Evolutionary conservation across 2,329 filamentous ascomycete species (phyloP).

Genomic region (Scleromitrula shiraiana): DNA sequence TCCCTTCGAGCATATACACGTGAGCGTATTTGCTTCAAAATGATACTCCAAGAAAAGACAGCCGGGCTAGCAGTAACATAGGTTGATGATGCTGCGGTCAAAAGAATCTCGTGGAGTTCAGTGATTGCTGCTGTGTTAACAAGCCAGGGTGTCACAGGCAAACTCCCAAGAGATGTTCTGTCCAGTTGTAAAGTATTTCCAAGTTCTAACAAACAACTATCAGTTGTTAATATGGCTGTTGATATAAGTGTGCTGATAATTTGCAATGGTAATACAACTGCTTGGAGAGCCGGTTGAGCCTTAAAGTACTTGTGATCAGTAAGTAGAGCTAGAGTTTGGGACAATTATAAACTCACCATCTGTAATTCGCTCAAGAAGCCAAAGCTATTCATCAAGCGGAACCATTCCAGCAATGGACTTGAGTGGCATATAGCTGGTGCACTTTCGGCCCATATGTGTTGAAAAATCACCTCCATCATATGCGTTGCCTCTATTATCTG

Average conservation of each 20-base stretch:
- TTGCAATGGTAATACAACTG: conserved; percentile 55
- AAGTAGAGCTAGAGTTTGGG: conserved; percentile 6
- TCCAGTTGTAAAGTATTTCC: conserved; percentile 31
- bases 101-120: conserved; percentile 64
- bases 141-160: conserved; percentile 51
- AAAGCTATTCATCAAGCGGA: conserved; percentile 54
- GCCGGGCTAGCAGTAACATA: conserved; percentile 62
- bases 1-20: conserved; percentile 6
- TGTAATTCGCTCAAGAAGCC: conserved; percentile 61
- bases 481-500: conserved; percentile 65
- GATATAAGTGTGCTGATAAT: conserved; percentile 64
- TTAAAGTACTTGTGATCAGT: conserved; percentile 2
- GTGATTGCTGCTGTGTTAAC: conserved; percentile 62
- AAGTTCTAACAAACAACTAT: conserved; percentile 20
- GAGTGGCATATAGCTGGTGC: conserved; percentile 44
- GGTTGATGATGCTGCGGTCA: conserved; percentile 44
- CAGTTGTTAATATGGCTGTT: conserved; percentile 57
- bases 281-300: conserved; percentile 21
- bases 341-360: conserved; percentile 33
- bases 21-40: conserved; percentile 55
- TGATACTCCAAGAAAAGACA: conserved; percentile 72
- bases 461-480: conserved; percentile 64
- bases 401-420: conserved; percentile 61
- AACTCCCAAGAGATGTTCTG: conserved; percentile 13
- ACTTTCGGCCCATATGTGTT: conserved; percentile 53